phyloP scores from a whole-genome alignment of 2,329 filamentous ascomycete genomes.

The Colletotrichum zoysiae region DNA sequence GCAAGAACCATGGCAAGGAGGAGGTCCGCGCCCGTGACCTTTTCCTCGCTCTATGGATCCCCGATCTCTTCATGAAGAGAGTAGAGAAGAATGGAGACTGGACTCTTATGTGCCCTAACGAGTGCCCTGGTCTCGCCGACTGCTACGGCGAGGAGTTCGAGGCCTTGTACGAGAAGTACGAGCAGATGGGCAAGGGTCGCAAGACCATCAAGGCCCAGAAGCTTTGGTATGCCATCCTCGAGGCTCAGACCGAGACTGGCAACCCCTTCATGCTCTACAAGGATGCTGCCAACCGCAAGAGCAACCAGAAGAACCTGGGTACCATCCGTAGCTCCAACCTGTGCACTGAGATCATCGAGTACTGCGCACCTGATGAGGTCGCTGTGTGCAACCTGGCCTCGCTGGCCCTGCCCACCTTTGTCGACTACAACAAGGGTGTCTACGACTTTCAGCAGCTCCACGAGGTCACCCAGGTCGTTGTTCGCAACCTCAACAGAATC shows the following conservation, averaged over 20 bases:
- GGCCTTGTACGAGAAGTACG: slow-evolving; percentile 92
- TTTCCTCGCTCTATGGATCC: slow-evolving; percentile 98
- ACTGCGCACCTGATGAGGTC: slow-evolving; percentile 96
- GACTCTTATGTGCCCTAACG: slow-evolving; percentile 98
- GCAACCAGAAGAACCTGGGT: slow-evolving; percentile 99
- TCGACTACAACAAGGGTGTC: slow-evolving; percentile 84
- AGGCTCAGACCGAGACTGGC: slow-evolving; percentile 98
- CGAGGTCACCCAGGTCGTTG: slow-evolving; percentile 91
- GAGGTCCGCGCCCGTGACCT: slow-evolving; percentile 96
- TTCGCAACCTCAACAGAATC: slow-evolving; percentile 97
- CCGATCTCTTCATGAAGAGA: slow-evolving; percentile 99
- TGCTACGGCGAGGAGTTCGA: slow-evolving; percentile 98
- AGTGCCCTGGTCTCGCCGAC: slow-evolving; percentile 94
- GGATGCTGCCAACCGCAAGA: slow-evolving; percentile 98
- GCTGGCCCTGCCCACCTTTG: slow-evolving; percentile 88
- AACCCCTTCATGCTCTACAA: slow-evolving; percentile 99
- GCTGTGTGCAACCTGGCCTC: slow-evolving; percentile 99
- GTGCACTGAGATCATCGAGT: slow-evolving; percentile 99
- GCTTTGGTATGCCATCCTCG: slow-evolving; percentile 98
- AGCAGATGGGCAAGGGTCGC: slow-evolving; percentile 87
- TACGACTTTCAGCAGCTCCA: slow-evolving; percentile 99
- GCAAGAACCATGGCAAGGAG: slow-evolving; percentile 99
- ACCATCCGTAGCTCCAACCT: slow-evolving; percentile 99
- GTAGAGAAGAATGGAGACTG: slow-evolving; percentile 96
- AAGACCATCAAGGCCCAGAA: slow-evolving; percentile 97